Base-by-base conservation (phyloP, 2,329 filamentous ascomycete genomes). In the Amauroascus niger region DNA sequence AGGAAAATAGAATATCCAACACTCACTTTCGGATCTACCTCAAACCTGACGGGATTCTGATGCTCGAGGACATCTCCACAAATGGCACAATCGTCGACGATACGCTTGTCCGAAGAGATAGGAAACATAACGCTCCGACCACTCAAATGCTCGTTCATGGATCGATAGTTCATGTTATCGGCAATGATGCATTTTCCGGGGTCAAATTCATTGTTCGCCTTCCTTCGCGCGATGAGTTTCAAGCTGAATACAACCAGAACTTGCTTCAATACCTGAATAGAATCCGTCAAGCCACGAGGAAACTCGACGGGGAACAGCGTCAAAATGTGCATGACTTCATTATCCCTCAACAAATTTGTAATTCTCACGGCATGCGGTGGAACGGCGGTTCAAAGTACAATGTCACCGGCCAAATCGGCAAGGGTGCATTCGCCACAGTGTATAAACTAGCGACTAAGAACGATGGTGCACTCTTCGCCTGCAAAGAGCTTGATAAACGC, bases 21-120 rank as follows among this genome's bases (percentile, higher is more conserved):
- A 78, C 86, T n/a, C 93, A 98, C 67, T 98, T 97, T 67, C 84
- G 88, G 51, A 95, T 98, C 57, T 95, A 86, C 65, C 77, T 95
- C 62, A 98, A 94, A 62, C 76, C 82, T n/a, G 81, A 87, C 58
- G 88, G 86, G 26, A 83, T 87, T 54, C 78, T 96, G 59, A 95
- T 98, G 88, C 74, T 97, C 11, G 84, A 95, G 67, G 93, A 98
- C 65, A 80, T 83, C 65, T 97, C 93, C 0, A 96, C 89, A n/a
- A 98, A 97, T 64, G 93, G 93, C 26, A 97, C 93, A 3, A 76
- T 88, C 56, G 88, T 97, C 54, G 90, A 97, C 69, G 77, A 80
- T 22, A 74, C 76, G 16, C 73, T 88, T 33, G 76, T 98, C 14
- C 77, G 76, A 54, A 82, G 78, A 45, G 66, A 61, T 58, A 68